Evolutionary conservation across 768 basidiomycete species (phyloP).

Genomic region (Boletus sensibilis): DNA sequence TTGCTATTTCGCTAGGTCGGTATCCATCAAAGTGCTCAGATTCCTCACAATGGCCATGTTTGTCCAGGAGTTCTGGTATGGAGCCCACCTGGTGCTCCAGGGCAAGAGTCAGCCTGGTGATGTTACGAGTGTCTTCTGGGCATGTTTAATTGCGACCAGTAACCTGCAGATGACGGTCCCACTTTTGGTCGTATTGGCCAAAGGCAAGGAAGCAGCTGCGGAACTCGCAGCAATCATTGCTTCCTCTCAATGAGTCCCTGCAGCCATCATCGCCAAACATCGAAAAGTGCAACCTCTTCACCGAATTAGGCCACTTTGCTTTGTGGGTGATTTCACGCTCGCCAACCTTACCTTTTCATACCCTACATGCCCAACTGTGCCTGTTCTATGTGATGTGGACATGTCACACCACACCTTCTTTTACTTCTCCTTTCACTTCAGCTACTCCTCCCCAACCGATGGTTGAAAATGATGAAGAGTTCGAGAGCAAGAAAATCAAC

Average conservation of each 20-base stretch:
- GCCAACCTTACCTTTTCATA: constrained; percentile 66
- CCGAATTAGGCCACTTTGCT: constrained; percentile 63
- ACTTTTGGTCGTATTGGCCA: constrained; percentile 61
- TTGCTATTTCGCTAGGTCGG: constrained; percentile 88
- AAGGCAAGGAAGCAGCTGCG: constrained; percentile 56
- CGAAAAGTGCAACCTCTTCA: constrained; percentile 39
- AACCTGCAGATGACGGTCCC: constrained; percentile 89
- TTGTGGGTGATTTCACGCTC: constrained; percentile 69
- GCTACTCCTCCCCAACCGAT: constrained; percentile 14
- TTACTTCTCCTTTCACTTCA: constrained; percentile 26
- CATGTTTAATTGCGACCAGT: constrained; percentile 84
- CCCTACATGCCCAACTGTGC: constrained; percentile 63
- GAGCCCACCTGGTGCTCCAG: constrained; percentile 81
- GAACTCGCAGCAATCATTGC: constrained; percentile 25
- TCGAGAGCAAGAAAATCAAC: constrained; percentile 46
- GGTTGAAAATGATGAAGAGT: constrained; percentile 38
- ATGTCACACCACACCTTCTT: constrained; percentile 58
- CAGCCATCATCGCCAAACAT: constrained; percentile 21
- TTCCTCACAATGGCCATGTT: constrained; percentile 91
- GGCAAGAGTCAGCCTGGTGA: constrained; percentile 67
- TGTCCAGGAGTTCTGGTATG: constrained; percentile 97
- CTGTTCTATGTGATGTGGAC: constrained; percentile 56
- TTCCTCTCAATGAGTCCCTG: constrained; percentile 37
- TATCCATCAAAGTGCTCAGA: constrained; percentile 92
- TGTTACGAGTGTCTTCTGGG: constrained; percentile 98